Evolutionary conservation across 2,329 filamentous ascomycete genomes (phyloP).

Genomic region (Neofusicoccum kwambonambiense): DNA sequence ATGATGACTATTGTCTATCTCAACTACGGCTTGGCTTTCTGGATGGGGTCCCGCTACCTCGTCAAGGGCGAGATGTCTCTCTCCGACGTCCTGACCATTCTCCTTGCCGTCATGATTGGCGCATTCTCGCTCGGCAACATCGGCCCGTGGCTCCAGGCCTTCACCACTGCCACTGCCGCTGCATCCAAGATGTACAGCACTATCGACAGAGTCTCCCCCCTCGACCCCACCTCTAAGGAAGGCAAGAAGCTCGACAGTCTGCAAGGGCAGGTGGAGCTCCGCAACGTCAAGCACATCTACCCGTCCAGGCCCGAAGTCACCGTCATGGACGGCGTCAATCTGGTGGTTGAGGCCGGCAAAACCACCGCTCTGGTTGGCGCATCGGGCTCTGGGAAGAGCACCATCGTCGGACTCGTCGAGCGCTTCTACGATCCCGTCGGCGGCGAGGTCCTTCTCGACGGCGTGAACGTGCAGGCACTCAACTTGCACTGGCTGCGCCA

Average conservation of each 20-base stretch:
- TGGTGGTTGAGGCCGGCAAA: slow-evolving; percentile 80
- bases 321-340: slow-evolving; percentile 78
- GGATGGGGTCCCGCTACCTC: slow-evolving; percentile 23
- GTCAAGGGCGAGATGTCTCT: slow-evolving; percentile 56
- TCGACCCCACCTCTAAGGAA: slow-evolving; percentile 67
- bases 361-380: slow-evolving; percentile 87
- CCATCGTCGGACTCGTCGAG: slow-evolving; percentile 85
- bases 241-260: slow-evolving; percentile 70
- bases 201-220: slow-evolving; percentile 81
- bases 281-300: slow-evolving; percentile 83
- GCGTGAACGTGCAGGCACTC: slow-evolving; percentile 70
- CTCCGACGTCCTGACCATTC: slow-evolving; percentile 74
- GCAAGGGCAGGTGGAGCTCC: slow-evolving; percentile 72
- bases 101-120: slow-evolving; percentile 90
- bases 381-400: slow-evolving; percentile 88
- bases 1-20: slow-evolving; percentile 85
- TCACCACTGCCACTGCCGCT: slow-evolving; percentile 46
- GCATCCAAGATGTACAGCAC: slow-evolving; percentile 91
- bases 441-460: slow-evolving; percentile 77
- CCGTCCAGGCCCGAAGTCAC: slow-evolving; percentile 84
- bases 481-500: slow-evolving; percentile 87
- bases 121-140: slow-evolving; percentile 74
- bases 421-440: slow-evolving; percentile 85
- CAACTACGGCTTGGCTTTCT: slow-evolving; percentile 49
- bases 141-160: slow-evolving; percentile 21